Conservation (phyloP, 208 protist genomes). For the Leishmania braziliensis region DNA sequence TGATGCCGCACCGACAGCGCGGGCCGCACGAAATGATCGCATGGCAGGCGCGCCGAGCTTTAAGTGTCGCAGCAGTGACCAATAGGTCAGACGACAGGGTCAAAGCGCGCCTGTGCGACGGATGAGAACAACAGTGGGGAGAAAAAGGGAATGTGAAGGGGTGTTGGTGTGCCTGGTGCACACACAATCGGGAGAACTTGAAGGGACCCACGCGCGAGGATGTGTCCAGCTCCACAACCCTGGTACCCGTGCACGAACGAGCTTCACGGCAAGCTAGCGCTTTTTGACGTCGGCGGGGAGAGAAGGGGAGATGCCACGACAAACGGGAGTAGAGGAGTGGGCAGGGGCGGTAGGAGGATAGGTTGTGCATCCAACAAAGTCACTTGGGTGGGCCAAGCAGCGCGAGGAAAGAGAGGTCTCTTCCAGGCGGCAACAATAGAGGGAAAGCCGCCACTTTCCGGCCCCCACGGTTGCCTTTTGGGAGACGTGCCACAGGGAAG, state of each 20-base stretch:
- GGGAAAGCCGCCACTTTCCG: neutral
- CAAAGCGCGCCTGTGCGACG: neutral
- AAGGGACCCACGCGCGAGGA: neutral
- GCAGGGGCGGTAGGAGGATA: neutral
- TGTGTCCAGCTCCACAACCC: neutral
- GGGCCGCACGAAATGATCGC: neutral
- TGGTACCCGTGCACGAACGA: neutral
- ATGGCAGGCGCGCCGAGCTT: neutral
- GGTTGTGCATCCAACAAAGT: neutral
- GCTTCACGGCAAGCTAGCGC: neutral
- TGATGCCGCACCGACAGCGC: neutral
- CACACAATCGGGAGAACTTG: neutral
- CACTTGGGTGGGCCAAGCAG: neutral
- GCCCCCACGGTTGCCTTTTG: neutral
- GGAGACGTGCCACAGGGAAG: slow-evolving; percentile 3
- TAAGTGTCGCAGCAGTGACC: neutral
- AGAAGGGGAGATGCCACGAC: no score
- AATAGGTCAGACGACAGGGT: neutral
- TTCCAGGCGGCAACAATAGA: neutral
- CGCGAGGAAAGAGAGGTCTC: neutral
- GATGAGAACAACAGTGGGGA: neutral
- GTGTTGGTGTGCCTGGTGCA: neutral
- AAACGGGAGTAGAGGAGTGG: neutral
- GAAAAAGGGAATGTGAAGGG: neutral
- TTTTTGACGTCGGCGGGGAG: neutral